Evolutionary conservation across 768 basidiomycete genomes (phyloP), one percentile per base, ranked within the genome.

Genomic region (Suillus cothurnatus): DNA sequence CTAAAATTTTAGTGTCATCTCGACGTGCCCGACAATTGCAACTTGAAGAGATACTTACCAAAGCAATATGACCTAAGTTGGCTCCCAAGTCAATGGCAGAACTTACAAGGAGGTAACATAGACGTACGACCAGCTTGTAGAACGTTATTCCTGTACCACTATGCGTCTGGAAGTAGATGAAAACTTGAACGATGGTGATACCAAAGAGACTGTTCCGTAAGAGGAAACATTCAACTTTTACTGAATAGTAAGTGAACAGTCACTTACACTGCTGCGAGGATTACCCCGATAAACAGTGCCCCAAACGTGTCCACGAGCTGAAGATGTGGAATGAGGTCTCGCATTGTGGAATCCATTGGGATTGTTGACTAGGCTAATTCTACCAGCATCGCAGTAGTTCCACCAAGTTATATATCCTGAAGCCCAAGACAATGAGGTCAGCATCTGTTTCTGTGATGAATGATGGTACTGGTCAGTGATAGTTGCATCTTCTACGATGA

Each of bases 1-100:
- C 81, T 81, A 52, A 39, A 26, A 0, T 19, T 19, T 28, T 3
- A 23, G 6, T 28, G 14, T 52, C 6, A n/a, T 52, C 23, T 56
- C 34, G 55, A 23, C 34, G 15, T 14, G 32, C 34, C 17, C 3
- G n/a, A 36, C 4, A 9, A 56, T 56, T 8, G 34, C 39, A 17
- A 41, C 39, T 39, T 17, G 39, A 39, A 39, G 15, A 7, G 34
- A 23, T 56, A 15, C n/a, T 2, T 36, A 57, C 55, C 55, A 57
- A 36, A 57, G 15, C 14, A n/a, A 23, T 34, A 57, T 57, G 34
- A 57, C 34, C 55, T 36, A 34, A 8, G n/a, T n/a, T n/a, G n/a
- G n/a, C n/a, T n/a, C n/a, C n/a, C n/a, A n/a, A n/a, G n/a, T n/a
- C n/a, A n/a, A n/a, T n/a, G n/a, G n/a, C n/a, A n/a, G n/a, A 36